These are phyloP conservation scores for Dionaea muscipula DNA, from an alignment of 179 eudicot genomes.

Conservation along the genomic window DNA sequence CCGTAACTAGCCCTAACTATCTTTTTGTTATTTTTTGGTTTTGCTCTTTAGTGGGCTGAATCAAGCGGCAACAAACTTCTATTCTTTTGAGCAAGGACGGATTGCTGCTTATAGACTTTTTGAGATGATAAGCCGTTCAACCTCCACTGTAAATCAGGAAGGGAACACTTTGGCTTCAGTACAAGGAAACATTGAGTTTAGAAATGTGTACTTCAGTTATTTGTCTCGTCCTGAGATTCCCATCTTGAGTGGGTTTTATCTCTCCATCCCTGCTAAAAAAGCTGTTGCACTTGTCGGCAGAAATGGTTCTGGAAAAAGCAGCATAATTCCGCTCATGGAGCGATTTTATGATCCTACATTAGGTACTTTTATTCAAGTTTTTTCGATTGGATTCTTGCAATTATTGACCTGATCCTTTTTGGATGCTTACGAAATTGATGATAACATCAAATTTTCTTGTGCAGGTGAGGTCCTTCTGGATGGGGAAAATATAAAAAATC, in stretches of 20 bases:
- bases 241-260: constrained; percentile 95
- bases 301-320: constrained; percentile 98
- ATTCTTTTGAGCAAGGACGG: constrained; percentile 97
- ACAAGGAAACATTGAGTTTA: constrained; percentile 94
- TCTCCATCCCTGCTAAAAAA: constrained; percentile 89
- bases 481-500: constrained; percentile 92
- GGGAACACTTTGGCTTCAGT: constrained; percentile 57
- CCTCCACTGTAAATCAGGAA: constrained; percentile 64
- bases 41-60: constrained; percentile 61
- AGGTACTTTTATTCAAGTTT: constrained; percentile 35
- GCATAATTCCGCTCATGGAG: constrained; percentile 97
- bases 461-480: constrained; percentile 96
- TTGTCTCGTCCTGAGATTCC: constrained; percentile 98
- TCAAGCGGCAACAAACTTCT: constrained; percentile 98
- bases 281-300: constrained; percentile 99
- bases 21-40: constrained; percentile 7
- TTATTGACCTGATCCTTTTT: background rate
- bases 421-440: background rate
- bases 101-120: constrained; percentile 97
- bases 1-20: constrained; percentile 4
- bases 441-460: constrained; percentile 13
- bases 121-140: constrained; percentile 97
- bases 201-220: constrained; percentile 95
- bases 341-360: constrained; percentile 99
- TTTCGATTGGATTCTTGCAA: background rate